Evolutionary conservation across 228 moss, liverwort and hornwort genomes (phyloP).

Genomic region (Sphagnum magellanicum): DNA sequence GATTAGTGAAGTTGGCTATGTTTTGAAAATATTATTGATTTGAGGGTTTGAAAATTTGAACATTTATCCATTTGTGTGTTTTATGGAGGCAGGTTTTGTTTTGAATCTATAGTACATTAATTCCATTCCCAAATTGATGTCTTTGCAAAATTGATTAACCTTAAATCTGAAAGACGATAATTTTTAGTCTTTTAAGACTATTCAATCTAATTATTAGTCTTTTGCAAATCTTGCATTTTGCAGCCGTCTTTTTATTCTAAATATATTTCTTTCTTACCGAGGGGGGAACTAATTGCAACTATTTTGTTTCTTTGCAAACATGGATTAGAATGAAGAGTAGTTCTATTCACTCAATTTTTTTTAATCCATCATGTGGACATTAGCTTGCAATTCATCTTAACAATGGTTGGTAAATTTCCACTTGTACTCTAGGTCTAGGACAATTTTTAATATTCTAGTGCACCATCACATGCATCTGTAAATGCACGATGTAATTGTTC

Average conservation of each 20-base stretch:
- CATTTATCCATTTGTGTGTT: background rate
- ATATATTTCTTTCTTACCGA: no score
- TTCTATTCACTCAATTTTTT: slow-evolving; percentile 68
- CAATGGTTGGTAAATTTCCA: slow-evolving; percentile 65
- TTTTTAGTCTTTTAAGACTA: no score
- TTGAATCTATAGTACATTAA: no score
- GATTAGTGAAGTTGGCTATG: slow-evolving; percentile 48
- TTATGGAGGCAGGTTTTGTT: no score
- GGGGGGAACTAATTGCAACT: no score
- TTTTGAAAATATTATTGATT: slow-evolving; percentile 48
- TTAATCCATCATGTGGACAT: slow-evolving; percentile 63
- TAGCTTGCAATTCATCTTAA: slow-evolving; percentile 89
- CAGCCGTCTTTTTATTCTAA: no score
- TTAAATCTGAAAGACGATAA: no score
- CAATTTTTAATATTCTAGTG: slow-evolving; percentile 5
- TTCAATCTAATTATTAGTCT: no score
- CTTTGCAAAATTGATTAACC: no score
- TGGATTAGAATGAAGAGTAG: slow-evolving; percentile 65
- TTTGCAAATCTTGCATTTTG: no score
- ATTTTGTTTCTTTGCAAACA: slow-evolving; percentile 34
- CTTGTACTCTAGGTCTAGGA: background rate
- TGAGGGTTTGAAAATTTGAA: slow-evolving; percentile 29
- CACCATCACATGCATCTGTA: background rate
- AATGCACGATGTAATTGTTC: no score
- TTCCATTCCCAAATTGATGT: no score